Percentiles rank a stretch among this genome's conserved stretches.
Conservation (phyloP, 1,284 basidiomycete species). For the Ustilago loliicola region DNA sequence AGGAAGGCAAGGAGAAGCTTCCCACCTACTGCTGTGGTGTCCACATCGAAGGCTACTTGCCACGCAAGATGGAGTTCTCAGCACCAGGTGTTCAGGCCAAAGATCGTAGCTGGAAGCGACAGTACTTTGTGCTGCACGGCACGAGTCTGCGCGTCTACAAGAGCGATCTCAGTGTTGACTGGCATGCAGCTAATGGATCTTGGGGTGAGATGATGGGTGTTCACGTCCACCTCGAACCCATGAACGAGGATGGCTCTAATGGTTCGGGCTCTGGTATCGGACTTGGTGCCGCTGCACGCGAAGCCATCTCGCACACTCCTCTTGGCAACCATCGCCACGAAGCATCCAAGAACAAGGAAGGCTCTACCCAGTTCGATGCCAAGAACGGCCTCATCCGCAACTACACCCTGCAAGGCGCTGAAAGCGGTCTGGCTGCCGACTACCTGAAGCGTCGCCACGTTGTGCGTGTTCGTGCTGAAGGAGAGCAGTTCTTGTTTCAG, state of each 20-base stretch:
- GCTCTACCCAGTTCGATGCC: constrained; percentile 26
- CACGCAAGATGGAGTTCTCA: constrained; percentile 93
- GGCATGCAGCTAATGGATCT: constrained; percentile 68
- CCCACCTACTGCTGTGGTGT: constrained; percentile 88
- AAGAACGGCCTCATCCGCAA: constrained; percentile 72
- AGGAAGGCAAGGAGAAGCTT: constrained; percentile 83
- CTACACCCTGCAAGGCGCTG: constrained; percentile 90
- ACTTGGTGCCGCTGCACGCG: constrained; percentile 42
- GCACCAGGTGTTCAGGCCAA: constrained; percentile 86
- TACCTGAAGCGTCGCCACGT: constrained; percentile 95
- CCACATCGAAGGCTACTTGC: constrained; percentile 85
- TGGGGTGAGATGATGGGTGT: constrained; percentile 68
- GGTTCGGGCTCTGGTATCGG: constrained; percentile 34
- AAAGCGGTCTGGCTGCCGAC: constrained; percentile 93
- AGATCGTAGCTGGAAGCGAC: constrained; percentile 90
- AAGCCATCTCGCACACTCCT: constrained; percentile 50
- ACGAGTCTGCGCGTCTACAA: constrained; percentile 88
- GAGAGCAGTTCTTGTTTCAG: constrained; percentile 96
- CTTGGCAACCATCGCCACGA: constrained; percentile 30
- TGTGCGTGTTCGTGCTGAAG: constrained; percentile 90
- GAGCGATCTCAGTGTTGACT: constrained; percentile 71
- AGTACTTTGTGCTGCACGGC: constrained; percentile 91
- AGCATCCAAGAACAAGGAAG: constrained; percentile 17
- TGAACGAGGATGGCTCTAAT: constrained; percentile 59
- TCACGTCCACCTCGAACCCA: constrained; percentile 62